Evolutionary conservation across 352 stramenopile species (phyloP).

Genomic region (Phytophthora cryptogea): DNA sequence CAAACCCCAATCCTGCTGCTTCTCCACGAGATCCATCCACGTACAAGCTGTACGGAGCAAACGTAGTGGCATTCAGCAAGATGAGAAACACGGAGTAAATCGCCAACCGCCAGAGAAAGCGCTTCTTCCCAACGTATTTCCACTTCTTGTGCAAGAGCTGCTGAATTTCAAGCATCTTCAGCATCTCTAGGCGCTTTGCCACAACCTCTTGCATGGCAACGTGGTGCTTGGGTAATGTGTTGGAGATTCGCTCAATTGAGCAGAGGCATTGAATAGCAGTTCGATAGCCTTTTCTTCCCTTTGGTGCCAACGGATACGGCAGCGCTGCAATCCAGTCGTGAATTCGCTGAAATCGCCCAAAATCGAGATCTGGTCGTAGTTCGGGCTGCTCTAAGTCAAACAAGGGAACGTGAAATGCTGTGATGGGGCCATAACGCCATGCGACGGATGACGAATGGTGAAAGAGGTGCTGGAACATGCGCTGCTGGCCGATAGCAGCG

Average conservation of each 20-base stretch:
- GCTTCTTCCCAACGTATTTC: constrained; percentile 59
- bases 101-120: constrained; percentile 46
- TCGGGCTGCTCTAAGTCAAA: constrained; percentile 61
- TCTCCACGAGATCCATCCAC: constrained; percentile 13
- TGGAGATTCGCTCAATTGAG: constrained; percentile 52
- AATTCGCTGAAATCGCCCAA: constrained; percentile 28
- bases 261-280: constrained; percentile 68
- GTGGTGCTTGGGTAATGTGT: constrained; percentile 32
- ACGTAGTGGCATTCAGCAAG: constrained; percentile 50
- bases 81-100: constrained; percentile 45
- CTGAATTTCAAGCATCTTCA: constrained; percentile 57
- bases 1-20: constrained; percentile 34
- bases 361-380: constrained; percentile 19
- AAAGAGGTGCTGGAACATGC: constrained; percentile 68
- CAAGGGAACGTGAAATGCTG: constrained; percentile 53
- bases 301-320: constrained; percentile 42
- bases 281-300: constrained; percentile 36
- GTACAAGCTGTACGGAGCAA: constrained; percentile 50
- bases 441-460: constrained; percentile 45
- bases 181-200: constrained; percentile 53
- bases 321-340: constrained; percentile 19
- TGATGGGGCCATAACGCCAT: constrained; percentile 67
- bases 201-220: constrained; percentile 34
- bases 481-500: constrained; percentile 48
- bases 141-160: constrained; percentile 63